Evolutionary conservation across 2,329 filamentous ascomycete species (phyloP).

Genomic region (Epicoccum sorghinum): DNA sequence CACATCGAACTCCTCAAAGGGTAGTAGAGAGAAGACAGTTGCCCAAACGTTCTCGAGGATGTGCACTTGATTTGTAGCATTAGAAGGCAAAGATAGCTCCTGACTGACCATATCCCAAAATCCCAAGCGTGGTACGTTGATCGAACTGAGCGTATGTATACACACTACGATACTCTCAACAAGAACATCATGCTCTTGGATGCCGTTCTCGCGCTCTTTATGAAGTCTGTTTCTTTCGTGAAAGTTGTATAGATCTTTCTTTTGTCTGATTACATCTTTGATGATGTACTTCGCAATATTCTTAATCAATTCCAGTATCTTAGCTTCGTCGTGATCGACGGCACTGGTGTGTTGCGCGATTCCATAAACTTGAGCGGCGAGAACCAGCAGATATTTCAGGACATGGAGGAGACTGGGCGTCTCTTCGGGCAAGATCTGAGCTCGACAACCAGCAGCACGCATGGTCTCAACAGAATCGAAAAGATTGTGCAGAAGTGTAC

Average conservation of each 20-base stretch:
- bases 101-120: constrained; percentile 55
- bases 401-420: constrained; percentile 16
- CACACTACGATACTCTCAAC: constrained; percentile 57
- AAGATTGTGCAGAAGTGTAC: constrained; percentile 48
- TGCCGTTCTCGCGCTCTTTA: constrained; percentile 54
- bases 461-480: constrained; percentile 18
- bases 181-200: constrained; percentile 51
- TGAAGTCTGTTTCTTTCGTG: constrained; percentile 53
- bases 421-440: neutral
- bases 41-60: constrained; percentile 49
- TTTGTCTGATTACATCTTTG: constrained; percentile 40
- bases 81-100: constrained; percentile 32
- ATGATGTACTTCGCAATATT: constrained; percentile 47
- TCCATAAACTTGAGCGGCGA: constrained; percentile 36
- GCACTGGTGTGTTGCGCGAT: constrained; percentile 40
- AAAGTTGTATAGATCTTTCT: constrained; percentile 49
- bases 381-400: constrained; percentile 39
- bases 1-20: constrained; percentile 59
- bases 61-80: constrained; percentile 31
- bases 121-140: constrained; percentile 32
- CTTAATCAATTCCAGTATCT: constrained; percentile 42
- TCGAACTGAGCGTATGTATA: constrained; percentile 50
- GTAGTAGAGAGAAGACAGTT: constrained; percentile 59
- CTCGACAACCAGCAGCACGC: neutral
- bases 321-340: constrained; percentile 12